Percentiles rank a stretch among this genome's conserved stretches.
Evolutionary conservation across 257 asterid genomes (phyloP).

Genomic region (Scutellaria baicalensis): DNA sequence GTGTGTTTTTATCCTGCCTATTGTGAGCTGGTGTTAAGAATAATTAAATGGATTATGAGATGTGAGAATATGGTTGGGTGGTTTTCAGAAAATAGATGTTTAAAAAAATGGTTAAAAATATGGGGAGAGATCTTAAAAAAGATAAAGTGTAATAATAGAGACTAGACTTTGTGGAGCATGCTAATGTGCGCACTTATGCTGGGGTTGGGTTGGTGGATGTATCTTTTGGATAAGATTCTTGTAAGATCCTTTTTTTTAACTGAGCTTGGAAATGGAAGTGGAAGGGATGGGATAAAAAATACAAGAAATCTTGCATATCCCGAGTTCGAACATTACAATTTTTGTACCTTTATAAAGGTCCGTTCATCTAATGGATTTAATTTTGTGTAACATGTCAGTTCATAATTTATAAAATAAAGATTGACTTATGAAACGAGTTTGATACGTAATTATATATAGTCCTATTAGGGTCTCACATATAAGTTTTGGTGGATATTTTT

Average conservation of each 20-base stretch:
- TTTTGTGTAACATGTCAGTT: no score
- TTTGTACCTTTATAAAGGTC: no score
- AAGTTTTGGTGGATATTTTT: neutral
- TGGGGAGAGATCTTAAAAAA: neutral
- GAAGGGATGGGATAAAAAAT: no score
- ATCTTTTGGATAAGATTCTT: neutral
- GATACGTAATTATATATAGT: no score
- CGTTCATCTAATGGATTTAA: no score
- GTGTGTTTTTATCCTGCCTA: slow-evolving; percentile 11
- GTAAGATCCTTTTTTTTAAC: no score
- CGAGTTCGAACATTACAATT: no score
- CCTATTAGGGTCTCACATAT: no score
- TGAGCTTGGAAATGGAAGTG: no score
- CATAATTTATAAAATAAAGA: no score
- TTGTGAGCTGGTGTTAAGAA: slow-evolving; percentile 36
- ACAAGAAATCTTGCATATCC: no score
- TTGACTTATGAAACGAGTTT: no score
- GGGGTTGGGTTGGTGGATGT: slow-evolving; percentile 17
- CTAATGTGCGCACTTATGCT: slow-evolving; percentile 29
- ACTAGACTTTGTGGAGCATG: slow-evolving; percentile 22
- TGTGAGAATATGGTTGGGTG: slow-evolving; percentile 5
- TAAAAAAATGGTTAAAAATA: neutral
- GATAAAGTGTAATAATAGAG: neutral
- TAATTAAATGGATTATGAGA: slow-evolving; percentile 19
- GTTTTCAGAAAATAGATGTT: slow-evolving; percentile 1